Evolutionary conservation across 2,329 filamentous ascomycete genomes (phyloP), one percentile per base, ranked within the genome.

Genomic region (Hypoxylon sp.): DNA sequence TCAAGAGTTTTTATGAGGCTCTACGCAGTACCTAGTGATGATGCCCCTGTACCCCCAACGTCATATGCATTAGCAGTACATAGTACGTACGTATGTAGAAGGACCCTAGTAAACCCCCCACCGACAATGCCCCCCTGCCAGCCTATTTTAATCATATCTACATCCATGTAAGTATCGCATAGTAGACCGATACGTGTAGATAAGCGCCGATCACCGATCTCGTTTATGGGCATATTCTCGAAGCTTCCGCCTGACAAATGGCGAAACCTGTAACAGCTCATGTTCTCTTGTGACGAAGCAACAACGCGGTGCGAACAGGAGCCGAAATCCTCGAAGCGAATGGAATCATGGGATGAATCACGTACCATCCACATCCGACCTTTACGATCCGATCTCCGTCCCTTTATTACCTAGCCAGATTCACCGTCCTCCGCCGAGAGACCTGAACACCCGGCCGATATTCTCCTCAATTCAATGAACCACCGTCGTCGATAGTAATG

Each of bases 221-320:
- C 39, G 39, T 44, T 44, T 44, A 44, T 44, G 39, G 39, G 17
- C 39, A 21, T 47, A 47, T 58, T 59, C 56, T 59, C 56, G 56
- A 59, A 59, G 46, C 35, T 59, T 59, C 55, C 32, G 31, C 47
- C 56, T 59, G 32, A 59, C 56, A 59, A 59, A 59, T 59, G 46
- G 31, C 17, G 11, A 48, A 48, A 17, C 47, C 17, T 29, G 24
- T 10, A 50, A 50, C 47, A 32, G 27, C 27, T 29, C 47, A 50
- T 17, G 27, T 50, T 17, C 31, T 32, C 15, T 31, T 32, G 47
- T 32, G 47, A 31, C 24, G 24, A 5, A 32, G n/a, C 24, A 17
- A 17, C 27, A n/a, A 15, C 21, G 31, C 19, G 19, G 19, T 27
- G 24, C 24, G 5, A 13, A 53, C 44, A 58, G 42, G 62, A 44